These are phyloP conservation scores for Arabis alpina DNA, from an alignment of 345 rosid genomes.

Conservation along the genomic window DNA sequence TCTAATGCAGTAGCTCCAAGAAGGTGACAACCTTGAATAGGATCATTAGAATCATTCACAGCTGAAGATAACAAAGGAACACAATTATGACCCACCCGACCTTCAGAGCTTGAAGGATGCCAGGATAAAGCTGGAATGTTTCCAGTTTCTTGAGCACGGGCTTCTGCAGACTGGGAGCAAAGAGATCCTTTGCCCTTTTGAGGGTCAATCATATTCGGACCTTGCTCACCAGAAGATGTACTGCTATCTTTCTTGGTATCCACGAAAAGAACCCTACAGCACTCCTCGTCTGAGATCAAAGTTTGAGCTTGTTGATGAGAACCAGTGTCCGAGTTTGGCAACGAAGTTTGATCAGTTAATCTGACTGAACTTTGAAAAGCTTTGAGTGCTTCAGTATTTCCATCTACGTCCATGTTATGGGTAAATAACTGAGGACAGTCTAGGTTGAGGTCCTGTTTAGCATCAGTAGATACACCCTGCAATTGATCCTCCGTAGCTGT, in stretches of 20 bases:
- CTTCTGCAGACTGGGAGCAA: conserved; percentile 46
- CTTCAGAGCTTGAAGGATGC: conserved; percentile 53
- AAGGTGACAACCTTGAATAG: conserved; percentile 46
- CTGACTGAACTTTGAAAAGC: conserved; percentile 53
- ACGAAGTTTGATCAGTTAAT: conserved; percentile 50
- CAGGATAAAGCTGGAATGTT: conserved; percentile 47
- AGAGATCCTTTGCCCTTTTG: conserved; percentile 48
- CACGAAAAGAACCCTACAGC: conserved; percentile 75
- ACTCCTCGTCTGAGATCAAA: conserved; percentile 84
- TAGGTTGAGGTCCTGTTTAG: conserved; percentile 54
- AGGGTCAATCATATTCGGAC: conserved; percentile 44
- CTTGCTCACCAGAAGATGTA: conserved; percentile 51
- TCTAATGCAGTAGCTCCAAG: conserved; percentile 58
- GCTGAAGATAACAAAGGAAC: conserved; percentile 44
- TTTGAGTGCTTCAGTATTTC: conserved; percentile 50
- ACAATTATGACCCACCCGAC: conserved; percentile 45
- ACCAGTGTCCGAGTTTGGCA: conserved; percentile 46
- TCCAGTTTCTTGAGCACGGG: conserved; percentile 50
- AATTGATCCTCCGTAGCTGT: conserved; percentile 52
- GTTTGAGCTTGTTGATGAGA: conserved; percentile 54
- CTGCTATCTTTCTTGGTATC: conserved; percentile 54
- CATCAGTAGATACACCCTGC: conserved; percentile 50
- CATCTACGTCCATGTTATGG: conserved; percentile 48
- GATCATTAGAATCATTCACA: conserved; percentile 49
- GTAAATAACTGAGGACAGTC: conserved; percentile 56